phyloP scores from a whole-genome alignment of 2,329 filamentous ascomycete species.

The Didymella exigua region DNA sequence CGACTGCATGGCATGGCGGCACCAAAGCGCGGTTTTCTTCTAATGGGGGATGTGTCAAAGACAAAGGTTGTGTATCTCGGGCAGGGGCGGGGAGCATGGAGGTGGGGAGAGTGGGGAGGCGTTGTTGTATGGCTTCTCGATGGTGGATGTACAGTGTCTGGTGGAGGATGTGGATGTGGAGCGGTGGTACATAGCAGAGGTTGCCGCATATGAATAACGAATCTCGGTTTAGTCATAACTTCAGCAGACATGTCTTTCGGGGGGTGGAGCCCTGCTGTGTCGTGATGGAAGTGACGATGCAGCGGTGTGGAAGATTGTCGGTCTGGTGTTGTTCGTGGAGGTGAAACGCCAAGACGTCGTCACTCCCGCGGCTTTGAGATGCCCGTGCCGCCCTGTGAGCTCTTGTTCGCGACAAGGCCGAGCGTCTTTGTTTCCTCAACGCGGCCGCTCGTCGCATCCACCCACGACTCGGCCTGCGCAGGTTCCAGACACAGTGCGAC shows the following conservation, averaged over 20 bases:
- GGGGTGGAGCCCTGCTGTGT: neutral
- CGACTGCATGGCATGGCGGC: constrained; percentile 30
- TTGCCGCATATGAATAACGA: constrained; percentile 4
- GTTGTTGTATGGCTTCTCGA: neutral
- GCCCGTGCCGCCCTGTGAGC: neutral
- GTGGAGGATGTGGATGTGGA: neutral
- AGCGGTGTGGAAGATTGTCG: neutral
- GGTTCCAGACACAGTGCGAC: neutral
- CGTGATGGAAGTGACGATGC: neutral
- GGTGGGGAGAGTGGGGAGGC: neutral
- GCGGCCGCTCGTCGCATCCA: constrained; percentile 29
- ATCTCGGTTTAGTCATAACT: constrained; percentile 17
- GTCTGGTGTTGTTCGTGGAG: neutral
- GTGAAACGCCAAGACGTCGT: constrained; percentile 13
- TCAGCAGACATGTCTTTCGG: neutral
- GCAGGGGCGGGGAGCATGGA: neutral
- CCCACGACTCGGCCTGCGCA: constrained; percentile 26
- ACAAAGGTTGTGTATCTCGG: neutral
- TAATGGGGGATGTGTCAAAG: constrained; percentile 22
- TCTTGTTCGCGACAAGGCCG: constrained; percentile 21
- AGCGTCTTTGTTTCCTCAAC: constrained; percentile 26
- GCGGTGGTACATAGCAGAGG: neutral
- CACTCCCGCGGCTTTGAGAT: constrained; percentile 13
- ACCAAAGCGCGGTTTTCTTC: constrained; percentile 18
- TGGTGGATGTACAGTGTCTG: neutral